Evolutionary conservation across 1,284 basidiomycete species (phyloP), one percentile per base, ranked within the genome.

Genomic region (Serendipita sp.): DNA sequence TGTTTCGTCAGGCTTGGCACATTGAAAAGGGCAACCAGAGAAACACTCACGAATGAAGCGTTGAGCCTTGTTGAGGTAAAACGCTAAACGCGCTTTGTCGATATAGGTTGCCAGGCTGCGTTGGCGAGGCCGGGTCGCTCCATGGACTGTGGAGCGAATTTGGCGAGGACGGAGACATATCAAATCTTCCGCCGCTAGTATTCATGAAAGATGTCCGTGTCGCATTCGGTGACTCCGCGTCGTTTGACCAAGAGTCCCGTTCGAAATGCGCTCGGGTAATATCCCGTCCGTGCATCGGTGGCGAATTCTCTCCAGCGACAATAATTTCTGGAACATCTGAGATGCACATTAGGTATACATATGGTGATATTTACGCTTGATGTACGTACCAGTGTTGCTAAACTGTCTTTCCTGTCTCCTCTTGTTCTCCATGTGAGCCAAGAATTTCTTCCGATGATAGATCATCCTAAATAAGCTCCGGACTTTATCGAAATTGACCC

Each of bases 401-500:
- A 75, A 76, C 76, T 71, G 75, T 65, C 73, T 72, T 65, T 71
- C 66, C 63, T 73, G 68, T 12, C 72, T 74, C 44, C 68, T 67
- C 65, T 74, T 68, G 63, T 68, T 66, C 62, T 80, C 77, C 63
- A 75, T 73, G 60, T 73, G 64, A 1, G 73, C 76, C 34, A 87
- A 71, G 75, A 87, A 93, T 61, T 81, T 78, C 50, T 87, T 78
- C 10, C 91, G 83, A 68, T 81, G 81, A 44, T 85, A 82, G 60
- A 92, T 85, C 64, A 87, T 89, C 64, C 81, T 80, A 26, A 95
- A 74, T 47, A 93, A 72, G 0, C 90, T 91, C 60, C 84, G 81
- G 2, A 93, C 88, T 61, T 86, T 82, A 74, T 94, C 93, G 50
- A 92, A 74, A 69, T 91, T 87, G 44, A 93, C 88, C 8, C 91